Base-by-base conservation (phyloP, 768 basidiomycete species). In the Rhizopogon salebrosus region DNA sequence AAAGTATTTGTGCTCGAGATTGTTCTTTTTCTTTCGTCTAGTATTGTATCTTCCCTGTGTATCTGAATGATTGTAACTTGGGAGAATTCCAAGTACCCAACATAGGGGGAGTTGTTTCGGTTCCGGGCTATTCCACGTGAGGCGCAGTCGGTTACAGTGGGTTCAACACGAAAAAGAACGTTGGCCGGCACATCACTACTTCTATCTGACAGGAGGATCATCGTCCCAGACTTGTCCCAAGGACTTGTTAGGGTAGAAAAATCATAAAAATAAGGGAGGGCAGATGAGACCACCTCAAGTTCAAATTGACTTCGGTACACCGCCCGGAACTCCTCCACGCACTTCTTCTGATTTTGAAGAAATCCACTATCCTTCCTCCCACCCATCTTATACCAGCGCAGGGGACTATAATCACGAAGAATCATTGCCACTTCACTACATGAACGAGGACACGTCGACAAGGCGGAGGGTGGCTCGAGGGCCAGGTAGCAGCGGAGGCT, bases 331-430 rank as follows among this genome's bases (percentile, higher is more conserved):
- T 50, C 69, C 76, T 40, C 67, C 75, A 40, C 74, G 74, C 62
- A 73, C 78, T 46, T 82, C 82, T 51, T 80, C 79, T 59, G 87
- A 89, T 59, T 89, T 87, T 68, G 86, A 89, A 69, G 78, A 89
- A 64, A 72, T 88, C 54, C 66, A 77, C 13, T 80, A 89, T 55
- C 86, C 87, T 36, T 60, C 71, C 23, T 46, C 58, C 13, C 64
- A 57, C 49, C 54, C 56, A 54, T 64, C 37, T 54, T 46, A 54
- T 52, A 29, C 41, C 56, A 50, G 66, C 70, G 70, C 69, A 37
- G 54, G 48, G 52, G 48, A 45, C 16, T 41, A 37, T 11, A 62
- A 59, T 29, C 62, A 64, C 57, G 67, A 73, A 57, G 78, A 78
- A 54, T 71, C 71, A 18, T 63, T 80, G 27, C 80, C 80, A 37